phyloP scores from a whole-genome alignment of 768 basidiomycete species.

The Megacollybia marginata region DNA sequence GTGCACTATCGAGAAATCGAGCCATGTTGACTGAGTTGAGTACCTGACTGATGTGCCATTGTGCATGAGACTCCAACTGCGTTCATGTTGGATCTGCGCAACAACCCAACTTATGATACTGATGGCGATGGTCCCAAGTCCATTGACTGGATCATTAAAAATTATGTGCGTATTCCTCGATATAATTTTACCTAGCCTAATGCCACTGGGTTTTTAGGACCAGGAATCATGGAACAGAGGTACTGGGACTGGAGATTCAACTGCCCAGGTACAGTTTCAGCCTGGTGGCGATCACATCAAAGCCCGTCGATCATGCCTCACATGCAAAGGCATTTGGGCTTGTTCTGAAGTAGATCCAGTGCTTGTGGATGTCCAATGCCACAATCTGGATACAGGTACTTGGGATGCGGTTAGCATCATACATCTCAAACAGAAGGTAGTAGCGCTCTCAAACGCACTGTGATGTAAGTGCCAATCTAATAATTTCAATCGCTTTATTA shows the following conservation, averaged over 20 bases:
- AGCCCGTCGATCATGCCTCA: conserved; percentile 1
- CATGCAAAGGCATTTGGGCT: conserved; percentile 1
- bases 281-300: neutral
- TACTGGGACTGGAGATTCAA: conserved; percentile 1
- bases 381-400: neutral
- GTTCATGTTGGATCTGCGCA: neutral
- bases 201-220: conserved; percentile 4
- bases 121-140: neutral
- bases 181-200: too few relatives aligned
- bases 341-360: neutral
- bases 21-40: neutral
- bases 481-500: too few relatives aligned
- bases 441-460: neutral
- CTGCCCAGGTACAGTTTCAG: conserved; percentile 1
- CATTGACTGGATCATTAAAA: conserved; percentile 2
- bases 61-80: neutral
- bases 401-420: conserved; percentile 2
- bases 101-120: neutral
- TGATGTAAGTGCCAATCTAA: neutral
- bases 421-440: conserved; percentile 2
- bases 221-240: conserved; percentile 3
- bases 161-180: neutral
- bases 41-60: neutral
- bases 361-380: neutral
- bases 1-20: neutral